A percentile compares a stretch with the other conserved stretches of the same genome.
phyloP scores from a whole-genome alignment of 108 stramenopile species.

The Skeletonema potamos region DNA sequence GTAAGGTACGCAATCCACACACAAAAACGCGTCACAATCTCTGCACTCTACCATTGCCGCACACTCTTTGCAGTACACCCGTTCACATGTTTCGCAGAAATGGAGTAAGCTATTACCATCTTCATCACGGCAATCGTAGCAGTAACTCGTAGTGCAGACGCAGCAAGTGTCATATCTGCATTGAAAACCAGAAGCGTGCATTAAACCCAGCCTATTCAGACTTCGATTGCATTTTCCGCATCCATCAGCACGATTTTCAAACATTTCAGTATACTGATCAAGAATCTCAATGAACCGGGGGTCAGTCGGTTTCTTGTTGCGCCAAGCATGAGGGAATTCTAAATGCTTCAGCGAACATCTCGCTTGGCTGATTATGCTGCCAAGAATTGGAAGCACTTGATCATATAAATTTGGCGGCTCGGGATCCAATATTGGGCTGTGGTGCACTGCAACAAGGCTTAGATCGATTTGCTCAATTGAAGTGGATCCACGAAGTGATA shows the following conservation, averaged over 20 bases:
- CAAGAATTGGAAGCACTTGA: slow-evolving; percentile 3
- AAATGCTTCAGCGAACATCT: background rate
- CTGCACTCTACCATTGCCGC: no score
- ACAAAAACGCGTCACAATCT: no score
- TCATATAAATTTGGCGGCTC: background rate
- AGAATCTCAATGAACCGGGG: background rate
- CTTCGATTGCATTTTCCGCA: no score
- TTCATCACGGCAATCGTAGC: background rate
- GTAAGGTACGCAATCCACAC: background rate
- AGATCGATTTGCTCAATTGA: slow-evolving; percentile 8
- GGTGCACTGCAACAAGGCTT: background rate
- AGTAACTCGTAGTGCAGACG: background rate
- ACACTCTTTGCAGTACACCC: background rate
- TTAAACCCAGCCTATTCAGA: no score
- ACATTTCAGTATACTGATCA: background rate
- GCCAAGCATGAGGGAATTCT: background rate
- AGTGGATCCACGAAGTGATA: background rate
- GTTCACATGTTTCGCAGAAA: background rate
- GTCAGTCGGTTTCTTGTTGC: background rate
- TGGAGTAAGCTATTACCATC: background rate
- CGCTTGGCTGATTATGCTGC: slow-evolving; percentile 5
- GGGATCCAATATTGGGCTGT: background rate
- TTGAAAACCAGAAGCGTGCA: background rate
- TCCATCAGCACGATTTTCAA: no score
- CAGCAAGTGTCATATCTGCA: background rate